Evolutionary conservation across 805 yeast species (phyloP), one percentile per base, ranked within the genome.

Genomic region (Candida glaebosa): DNA sequence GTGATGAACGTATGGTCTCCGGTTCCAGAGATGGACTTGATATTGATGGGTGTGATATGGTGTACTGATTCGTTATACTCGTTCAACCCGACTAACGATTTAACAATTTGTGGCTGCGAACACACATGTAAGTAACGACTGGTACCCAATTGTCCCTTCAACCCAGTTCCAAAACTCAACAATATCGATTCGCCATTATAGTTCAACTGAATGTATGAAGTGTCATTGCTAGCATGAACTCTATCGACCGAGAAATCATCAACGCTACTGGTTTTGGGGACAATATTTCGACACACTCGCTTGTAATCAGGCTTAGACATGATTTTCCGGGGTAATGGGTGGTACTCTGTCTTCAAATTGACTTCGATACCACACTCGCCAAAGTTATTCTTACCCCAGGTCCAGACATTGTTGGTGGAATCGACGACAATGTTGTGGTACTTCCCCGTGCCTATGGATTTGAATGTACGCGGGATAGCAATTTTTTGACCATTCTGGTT

Each of bases 321-420:
- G 0, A 56, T 54, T 45, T 68, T 67, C 34, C 72, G 75, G 2
- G 99, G 99, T 31, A 80, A 77, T 3, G 95, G 78, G 35, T 83
- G 71, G 34, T 75, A 66, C 51, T 84, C 91, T 14, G 84, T 78
- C 44, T 78, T 79, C 56, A 79, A 79, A 17, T 76, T 69, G 37
- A 84, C 81, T 5, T 80, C 79, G 36, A 78, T 70, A 8, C 91
- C 96, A 41, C 91, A 69, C 54, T 93, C 91, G n/a, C 98, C 98
- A 58, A 66, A 79, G 3, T 78, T 70, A 58, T 91, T 91, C 43
- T 78, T 77, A 18, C 99, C 99, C 78, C 93, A 90, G 1, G 88
- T 76, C 78, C 84, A 85, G n/a, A 88, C 65, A 39, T 71, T 69
- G 6, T 91, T 93, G n/a, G 67, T 54, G 1, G 67, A 52, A 51